Percentiles rank a stretch among this genome's conserved stretches.
Conservation (phyloP, 1,139 yeast species). For the Hyphopichia khmerensis region DNA sequence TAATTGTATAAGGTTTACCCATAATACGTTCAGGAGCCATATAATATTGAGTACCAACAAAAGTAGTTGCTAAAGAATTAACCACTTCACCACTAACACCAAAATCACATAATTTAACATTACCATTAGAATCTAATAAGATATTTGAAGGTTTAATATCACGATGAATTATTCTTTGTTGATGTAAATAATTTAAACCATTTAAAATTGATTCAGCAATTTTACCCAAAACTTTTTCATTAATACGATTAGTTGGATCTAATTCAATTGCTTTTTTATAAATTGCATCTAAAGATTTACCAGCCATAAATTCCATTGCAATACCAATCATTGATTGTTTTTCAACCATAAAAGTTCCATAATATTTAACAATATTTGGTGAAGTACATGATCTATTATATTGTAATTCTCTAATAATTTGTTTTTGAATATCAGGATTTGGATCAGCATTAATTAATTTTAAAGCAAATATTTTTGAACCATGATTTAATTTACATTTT, state of each 20-base stretch:
- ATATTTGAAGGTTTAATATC: slow-evolving; percentile 95
- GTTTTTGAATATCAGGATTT: slow-evolving; percentile 80
- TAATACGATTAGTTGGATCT: slow-evolving; percentile 76
- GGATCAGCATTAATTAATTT: slow-evolving; percentile 76
- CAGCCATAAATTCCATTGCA: slow-evolving; percentile 98
- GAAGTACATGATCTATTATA: slow-evolving; percentile 81
- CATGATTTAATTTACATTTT: slow-evolving; percentile 60
- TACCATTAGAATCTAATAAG: slow-evolving; percentile 68
- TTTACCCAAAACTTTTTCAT: slow-evolving; percentile 89
- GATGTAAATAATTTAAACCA: slow-evolving; percentile 86
- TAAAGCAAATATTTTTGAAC: slow-evolving; percentile 72
- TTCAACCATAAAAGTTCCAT: slow-evolving; percentile 84
- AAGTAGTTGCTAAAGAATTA: slow-evolving; percentile 89
- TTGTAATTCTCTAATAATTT: slow-evolving; percentile 84
- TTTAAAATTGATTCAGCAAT: slow-evolving; percentile 80
- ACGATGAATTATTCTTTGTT: slow-evolving; percentile 84
- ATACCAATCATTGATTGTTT: slow-evolving; percentile 75
- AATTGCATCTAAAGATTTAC: slow-evolving; percentile 86
- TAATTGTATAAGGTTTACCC: slow-evolving; percentile 92
- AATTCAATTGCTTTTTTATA: slow-evolving; percentile 63
- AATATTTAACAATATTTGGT: slow-evolving; percentile 84
- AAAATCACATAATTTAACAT: slow-evolving; percentile 91
- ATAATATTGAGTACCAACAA: slow-evolving; percentile 94
- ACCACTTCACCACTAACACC: slow-evolving; percentile 99
- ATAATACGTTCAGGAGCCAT: slow-evolving; percentile 98